phyloP scores from a whole-genome alignment of 2,329 filamentous ascomycete genomes.

The Didymella exigua region DNA sequence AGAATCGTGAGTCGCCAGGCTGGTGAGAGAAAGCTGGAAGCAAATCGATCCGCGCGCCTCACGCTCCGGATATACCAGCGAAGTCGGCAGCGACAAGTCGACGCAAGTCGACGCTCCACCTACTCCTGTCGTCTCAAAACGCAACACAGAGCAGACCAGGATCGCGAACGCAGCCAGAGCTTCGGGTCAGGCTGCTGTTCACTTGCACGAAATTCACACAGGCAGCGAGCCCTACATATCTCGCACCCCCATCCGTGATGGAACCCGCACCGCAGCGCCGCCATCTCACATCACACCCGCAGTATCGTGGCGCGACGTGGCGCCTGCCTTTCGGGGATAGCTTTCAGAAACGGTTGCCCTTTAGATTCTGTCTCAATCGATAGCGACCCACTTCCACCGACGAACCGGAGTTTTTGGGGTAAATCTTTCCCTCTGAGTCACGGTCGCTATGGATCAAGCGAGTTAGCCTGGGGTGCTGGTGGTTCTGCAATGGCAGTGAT shows the following conservation, averaged over 20 bases:
- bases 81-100: no score
- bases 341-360: neutral
- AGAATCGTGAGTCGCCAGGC: no score
- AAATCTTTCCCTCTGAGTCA: no score
- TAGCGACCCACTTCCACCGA: neutral
- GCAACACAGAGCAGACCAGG: neutral
- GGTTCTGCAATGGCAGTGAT: no score
- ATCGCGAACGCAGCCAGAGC: neutral
- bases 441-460: no score
- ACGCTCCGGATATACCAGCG: no score
- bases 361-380: neutral
- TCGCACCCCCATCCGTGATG: neutral
- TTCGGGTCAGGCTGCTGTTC: neutral
- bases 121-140: neutral
- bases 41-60: neutral
- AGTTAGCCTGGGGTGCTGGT: no score
- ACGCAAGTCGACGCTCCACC: no score
- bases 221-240: no score
- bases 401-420: slow-evolving; percentile 3
- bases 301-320: neutral
- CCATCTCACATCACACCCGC: neutral
- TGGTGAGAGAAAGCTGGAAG: neutral
- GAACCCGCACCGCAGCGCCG: neutral
- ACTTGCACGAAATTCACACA: no score
- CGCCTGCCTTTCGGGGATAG: neutral